Evolutionary conservation across 2,329 filamentous ascomycete species (phyloP).

Genomic region (Diaporthe longicolla): DNA sequence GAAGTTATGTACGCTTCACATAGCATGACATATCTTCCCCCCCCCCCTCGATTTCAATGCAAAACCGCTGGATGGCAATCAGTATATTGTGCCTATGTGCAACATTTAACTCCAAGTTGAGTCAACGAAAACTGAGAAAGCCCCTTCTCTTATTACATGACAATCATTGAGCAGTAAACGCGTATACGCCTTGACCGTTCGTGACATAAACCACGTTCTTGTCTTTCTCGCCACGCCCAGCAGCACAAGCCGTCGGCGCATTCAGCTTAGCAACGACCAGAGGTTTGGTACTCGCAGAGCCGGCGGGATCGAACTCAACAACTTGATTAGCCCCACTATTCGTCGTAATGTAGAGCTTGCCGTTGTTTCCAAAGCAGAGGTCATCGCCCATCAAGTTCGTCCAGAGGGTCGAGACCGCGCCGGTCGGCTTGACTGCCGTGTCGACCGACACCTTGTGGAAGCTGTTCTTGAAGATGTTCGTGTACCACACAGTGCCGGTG

Average conservation of each 20-base stretch:
- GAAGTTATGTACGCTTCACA: too few relatives aligned
- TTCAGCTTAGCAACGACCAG: slow-evolving; percentile 47
- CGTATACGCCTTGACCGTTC: not conserved
- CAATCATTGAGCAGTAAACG: slow-evolving; percentile 6
- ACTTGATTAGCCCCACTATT: slow-evolving; percentile 49
- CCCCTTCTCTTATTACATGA: not conserved
- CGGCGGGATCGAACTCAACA: slow-evolving; percentile 50
- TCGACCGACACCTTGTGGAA: slow-evolving; percentile 52
- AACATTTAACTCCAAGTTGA: too few relatives aligned
- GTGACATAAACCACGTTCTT: slow-evolving; percentile 45
- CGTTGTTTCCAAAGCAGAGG: slow-evolving; percentile 51
- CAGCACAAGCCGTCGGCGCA: slow-evolving; percentile 50
- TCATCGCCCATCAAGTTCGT: slow-evolving; percentile 53
- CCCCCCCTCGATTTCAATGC: too few relatives aligned
- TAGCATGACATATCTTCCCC: too few relatives aligned
- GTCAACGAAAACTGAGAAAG: not conserved
- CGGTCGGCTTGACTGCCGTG: slow-evolving; percentile 48
- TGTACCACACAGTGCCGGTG: slow-evolving; percentile 51
- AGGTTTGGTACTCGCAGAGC: slow-evolving; percentile 45
- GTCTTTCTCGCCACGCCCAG: slow-evolving; percentile 50
- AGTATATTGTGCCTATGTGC: too few relatives aligned
- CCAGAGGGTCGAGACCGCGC: slow-evolving; percentile 49
- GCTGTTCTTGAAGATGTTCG: slow-evolving; percentile 54
- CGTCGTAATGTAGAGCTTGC: slow-evolving; percentile 51
- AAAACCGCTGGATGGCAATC: too few relatives aligned